Base-by-base conservation (phyloP, 768 basidiomycete genomes). In the Amyloporia xantha region DNA sequence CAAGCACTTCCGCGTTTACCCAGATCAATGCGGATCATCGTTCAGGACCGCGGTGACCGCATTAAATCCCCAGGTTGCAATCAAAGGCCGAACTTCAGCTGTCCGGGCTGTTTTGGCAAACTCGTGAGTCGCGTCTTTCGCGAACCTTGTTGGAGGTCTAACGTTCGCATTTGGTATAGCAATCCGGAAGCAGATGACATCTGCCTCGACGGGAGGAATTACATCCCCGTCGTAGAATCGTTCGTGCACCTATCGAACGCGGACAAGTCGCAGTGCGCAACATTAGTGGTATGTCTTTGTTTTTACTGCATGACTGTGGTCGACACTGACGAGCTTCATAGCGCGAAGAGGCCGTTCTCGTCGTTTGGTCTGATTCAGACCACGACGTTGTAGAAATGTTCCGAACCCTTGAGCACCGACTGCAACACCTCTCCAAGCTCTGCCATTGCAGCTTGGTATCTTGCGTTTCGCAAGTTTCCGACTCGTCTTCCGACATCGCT, bases 311-410 rank as follows among this genome's bases (percentile, higher is more conserved):
- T 3, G 15, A 12, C 7, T 44, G 19, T 13, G 21, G 19, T 7
- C 7, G 15, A 41, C 30, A 4, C 44, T 46, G 23, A 46, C 33
- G 6, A 9, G 15, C 7, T 4, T 20, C 44, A 5, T n/a, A 49
- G 48, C 48, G 48, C 26, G 48, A 49, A 6, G 48, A 49, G 23
- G 11, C 23, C 11, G 48, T 24, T 11, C 28, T 49, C 2, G 40
- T 43, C 25, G 30, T 49, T 20, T 49, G 38, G 48, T 26, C 40
- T 6, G 40, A 42, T 20, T 9, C 21, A 15, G 25, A 13, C 4
- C 5, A 11, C 30, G 3, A 9, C 40, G 25, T 49, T 19, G 40
- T 23, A 4, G 26, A 30, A 6, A 13, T 5, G 21, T 42, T n/a
- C 23, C 41, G 19, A 25, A 27, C 30, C 17, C 27, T 41, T 10